phyloP scores from a whole-genome alignment of 2,329 filamentous ascomycete species.

The Lojkania enalia region DNA sequence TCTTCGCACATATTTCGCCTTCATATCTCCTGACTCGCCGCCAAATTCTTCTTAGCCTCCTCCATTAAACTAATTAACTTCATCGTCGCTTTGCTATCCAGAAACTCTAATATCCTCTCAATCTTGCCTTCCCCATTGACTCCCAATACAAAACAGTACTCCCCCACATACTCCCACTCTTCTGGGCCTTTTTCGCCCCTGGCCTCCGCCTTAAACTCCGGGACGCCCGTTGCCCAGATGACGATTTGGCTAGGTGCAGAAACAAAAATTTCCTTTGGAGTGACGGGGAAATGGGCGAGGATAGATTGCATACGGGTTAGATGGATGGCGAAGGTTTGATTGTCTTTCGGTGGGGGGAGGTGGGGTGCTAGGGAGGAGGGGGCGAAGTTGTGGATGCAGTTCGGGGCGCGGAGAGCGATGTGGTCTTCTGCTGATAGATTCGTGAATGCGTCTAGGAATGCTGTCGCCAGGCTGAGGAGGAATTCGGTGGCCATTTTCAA shows the following conservation, averaged over 20 bases:
- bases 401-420: conserved; percentile 4
- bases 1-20: too few species aligned
- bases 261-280: conserved; percentile 5
- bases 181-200: conserved; percentile 1
- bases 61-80: conserved; percentile 1
- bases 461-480: conserved; percentile 14
- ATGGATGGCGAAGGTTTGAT: conserved; percentile 6
- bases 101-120: conserved; percentile 12
- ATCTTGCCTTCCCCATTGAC: conserved; percentile 9
- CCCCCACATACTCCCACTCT: conserved; percentile 7
- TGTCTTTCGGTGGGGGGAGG: conserved; percentile 2
- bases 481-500: background rate
- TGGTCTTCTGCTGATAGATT: conserved; percentile 1
- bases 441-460: conserved; percentile 8
- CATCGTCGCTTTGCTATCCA: conserved; percentile 9
- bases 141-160: conserved; percentile 11
- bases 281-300: conserved; percentile 5
- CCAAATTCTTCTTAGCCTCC: conserved; percentile 8
- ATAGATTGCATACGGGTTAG: background rate
- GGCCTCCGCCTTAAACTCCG: conserved; percentile 6
- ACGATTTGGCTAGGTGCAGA: conserved; percentile 4
- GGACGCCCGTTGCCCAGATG: conserved; percentile 9
- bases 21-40: background rate
- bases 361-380: conserved; percentile 3
- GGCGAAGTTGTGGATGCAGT: conserved; percentile 8